Conservation (phyloP, 2,329 filamentous ascomycete species). For the Ceratocystiopsis minuta region DNA sequence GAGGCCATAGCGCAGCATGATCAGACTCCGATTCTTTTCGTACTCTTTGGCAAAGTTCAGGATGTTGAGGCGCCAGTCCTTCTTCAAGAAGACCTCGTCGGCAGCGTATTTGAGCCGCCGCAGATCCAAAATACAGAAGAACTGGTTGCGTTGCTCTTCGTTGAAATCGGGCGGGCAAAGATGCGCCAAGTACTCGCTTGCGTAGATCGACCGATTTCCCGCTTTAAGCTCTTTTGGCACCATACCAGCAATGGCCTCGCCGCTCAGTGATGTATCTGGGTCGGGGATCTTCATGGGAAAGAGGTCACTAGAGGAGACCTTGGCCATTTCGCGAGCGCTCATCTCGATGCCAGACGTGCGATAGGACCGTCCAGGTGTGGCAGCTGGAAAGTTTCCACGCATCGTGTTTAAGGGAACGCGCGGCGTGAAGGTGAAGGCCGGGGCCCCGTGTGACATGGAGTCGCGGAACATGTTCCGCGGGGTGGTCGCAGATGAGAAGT, state of each 20-base stretch:
- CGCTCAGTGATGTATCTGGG: conserved; percentile 36
- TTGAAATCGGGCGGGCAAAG: conserved; percentile 39
- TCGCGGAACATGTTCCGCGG: conserved; percentile 18
- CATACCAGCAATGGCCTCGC: conserved; percentile 33
- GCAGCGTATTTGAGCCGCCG: conserved; percentile 43
- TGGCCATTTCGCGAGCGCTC: conserved; percentile 30
- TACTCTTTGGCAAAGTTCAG: conserved; percentile 46
- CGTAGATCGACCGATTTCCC: conserved; percentile 36
- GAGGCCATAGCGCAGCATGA: conserved; percentile 41
- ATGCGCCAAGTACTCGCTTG: conserved; percentile 39
- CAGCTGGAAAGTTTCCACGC: conserved; percentile 29
- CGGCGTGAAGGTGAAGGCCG: conserved; percentile 24
- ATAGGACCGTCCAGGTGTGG: conserved; percentile 25
- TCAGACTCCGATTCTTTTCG: conserved; percentile 43
- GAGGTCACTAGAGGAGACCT: conserved; percentile 30
- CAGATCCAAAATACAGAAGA: conserved; percentile 44
- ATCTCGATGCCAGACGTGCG: conserved; percentile 28
- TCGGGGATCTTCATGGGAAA: conserved; percentile 42
- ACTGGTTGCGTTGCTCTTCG: conserved; percentile 41
- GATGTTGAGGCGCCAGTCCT: conserved; percentile 45
- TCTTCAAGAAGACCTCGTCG: conserved; percentile 40
- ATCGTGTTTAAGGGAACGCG: conserved; percentile 24
- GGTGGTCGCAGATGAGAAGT: conserved; percentile 15
- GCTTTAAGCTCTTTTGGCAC: conserved; percentile 31
- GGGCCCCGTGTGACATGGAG: conserved; percentile 13